Conservation (phyloP, 2,329 filamentous ascomycete genomes). For the Nannizzia gypsea region DNA sequence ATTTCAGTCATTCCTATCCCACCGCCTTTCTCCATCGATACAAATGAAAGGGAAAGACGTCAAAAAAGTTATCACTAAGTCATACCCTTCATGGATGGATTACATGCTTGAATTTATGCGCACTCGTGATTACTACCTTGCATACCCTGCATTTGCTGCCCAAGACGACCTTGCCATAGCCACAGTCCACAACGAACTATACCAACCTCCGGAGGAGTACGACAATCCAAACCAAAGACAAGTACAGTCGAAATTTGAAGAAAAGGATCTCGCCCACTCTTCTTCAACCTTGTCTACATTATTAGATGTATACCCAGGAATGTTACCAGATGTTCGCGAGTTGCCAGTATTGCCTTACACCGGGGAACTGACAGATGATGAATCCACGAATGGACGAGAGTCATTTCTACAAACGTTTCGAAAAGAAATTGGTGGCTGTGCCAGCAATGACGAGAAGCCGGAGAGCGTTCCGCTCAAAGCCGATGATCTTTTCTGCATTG, state of each 20-base stretch:
- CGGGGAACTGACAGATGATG: constrained; percentile 39
- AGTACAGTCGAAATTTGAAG: constrained; percentile 11
- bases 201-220: constrained; percentile 58
- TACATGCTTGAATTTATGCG: constrained; percentile 65
- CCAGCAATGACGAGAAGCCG: constrained; percentile 24
- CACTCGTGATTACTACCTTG: constrained; percentile 61
- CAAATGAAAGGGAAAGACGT: constrained; percentile 10
- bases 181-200: constrained; percentile 68
- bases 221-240: not conserved
- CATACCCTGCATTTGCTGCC: constrained; percentile 56
- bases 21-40: constrained; percentile 37
- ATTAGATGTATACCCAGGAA: constrained; percentile 36
- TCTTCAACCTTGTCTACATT: constrained; percentile 38
- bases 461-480: constrained; percentile 29
- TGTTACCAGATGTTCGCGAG: constrained; percentile 38
- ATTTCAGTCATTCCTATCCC: constrained; percentile 66
- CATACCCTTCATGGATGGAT: constrained; percentile 65
- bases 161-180: constrained; percentile 45
- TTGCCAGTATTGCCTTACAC: constrained; percentile 54
- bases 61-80: constrained; percentile 51
- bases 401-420: constrained; percentile 51
- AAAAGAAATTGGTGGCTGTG: constrained; percentile 55
- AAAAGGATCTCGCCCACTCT: constrained; percentile 20
- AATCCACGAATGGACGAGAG: constrained; percentile 31
- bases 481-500: constrained; percentile 55